Base-by-base conservation (phyloP, 2,329 filamentous ascomycete species). In the Lecanicillium sp. region DNA sequence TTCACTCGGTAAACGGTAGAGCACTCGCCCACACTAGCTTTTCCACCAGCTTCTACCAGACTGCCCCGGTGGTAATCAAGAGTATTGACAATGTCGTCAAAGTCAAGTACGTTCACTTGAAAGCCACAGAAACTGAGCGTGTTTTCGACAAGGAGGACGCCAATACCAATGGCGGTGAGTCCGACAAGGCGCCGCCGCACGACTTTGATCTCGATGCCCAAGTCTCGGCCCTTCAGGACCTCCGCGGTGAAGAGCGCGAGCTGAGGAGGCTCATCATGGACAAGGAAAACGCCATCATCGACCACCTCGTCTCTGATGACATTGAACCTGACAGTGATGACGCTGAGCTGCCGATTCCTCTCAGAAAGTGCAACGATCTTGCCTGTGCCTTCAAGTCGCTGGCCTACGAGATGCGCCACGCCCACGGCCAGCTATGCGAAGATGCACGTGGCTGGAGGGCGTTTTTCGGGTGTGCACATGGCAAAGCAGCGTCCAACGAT, bases 1-100 rank as follows among this genome's bases (percentile, higher is more conserved):
- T 73, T 31, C 48, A 63, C 28, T 58, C 56, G 7, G 43, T 73
- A 25, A 59, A 72, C 48, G 65, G 62, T 35, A 53, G 56, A 41
- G 37, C 57, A 25, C 50, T 67, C 18, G 49, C n/a, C 17, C 53
- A 63, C 42, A 48, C 61, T 28, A 56, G 55, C 7, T 67, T 73
- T 41, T 58, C 57, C 15, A 50, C 66, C 40, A 57, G 62, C 13
- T 73, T 75, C 51, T 63, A 60, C 46, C 70, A 74, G 48, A 61
- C 58, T 5, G 47, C 52, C 3, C 65, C 68, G 1, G 56, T 61
- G 15, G 54, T 60, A 33, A 60, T 74, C 20, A 52, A 64, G 25
- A 57, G 63, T 8, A 54, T 72, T 38, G 60, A 66, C 33, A 63
- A 62, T 4, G 58, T 62, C 15, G 57, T 56, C 15, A 56, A 56